These are phyloP conservation scores for Kuraishia molischiana DNA, from an alignment of 805 yeast genomes.

Conservation along the genomic window DNA sequence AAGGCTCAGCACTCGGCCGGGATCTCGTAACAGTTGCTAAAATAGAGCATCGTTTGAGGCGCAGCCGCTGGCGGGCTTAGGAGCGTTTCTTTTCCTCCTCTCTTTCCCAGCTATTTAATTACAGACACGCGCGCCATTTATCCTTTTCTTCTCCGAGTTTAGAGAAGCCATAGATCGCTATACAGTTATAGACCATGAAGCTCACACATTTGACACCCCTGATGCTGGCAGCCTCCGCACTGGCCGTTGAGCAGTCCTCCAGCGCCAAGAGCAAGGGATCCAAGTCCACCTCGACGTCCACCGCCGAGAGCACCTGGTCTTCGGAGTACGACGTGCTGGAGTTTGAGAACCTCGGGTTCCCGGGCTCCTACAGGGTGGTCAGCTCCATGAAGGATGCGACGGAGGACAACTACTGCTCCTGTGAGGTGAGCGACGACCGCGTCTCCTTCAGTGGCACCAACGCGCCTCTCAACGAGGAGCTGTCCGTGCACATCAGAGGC, in stretches of 20 bases:
- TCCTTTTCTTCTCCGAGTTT: too few relatives aligned
- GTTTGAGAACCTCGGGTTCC: slow-evolving; percentile 45
- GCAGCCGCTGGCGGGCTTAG: too few relatives aligned
- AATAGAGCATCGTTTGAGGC: too few relatives aligned
- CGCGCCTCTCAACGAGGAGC: slow-evolving; percentile 58
- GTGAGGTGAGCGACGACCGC: slow-evolving; percentile 24
- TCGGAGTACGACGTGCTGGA: slow-evolving; percentile 30
- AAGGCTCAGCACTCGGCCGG: too few relatives aligned
- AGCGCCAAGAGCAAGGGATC: background rate
- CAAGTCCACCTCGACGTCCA: background rate
- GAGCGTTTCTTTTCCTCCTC: too few relatives aligned
- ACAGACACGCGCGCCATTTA: too few relatives aligned
- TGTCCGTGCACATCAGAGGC: slow-evolving; percentile 74
- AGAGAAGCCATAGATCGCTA: too few relatives aligned
- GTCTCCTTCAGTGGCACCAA: slow-evolving; percentile 44
- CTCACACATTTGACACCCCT: background rate
- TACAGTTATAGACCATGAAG: too few relatives aligned
- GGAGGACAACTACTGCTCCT: slow-evolving; percentile 32
- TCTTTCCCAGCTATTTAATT: too few relatives aligned
- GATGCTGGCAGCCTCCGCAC: background rate
- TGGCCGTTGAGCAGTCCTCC: too few relatives aligned
- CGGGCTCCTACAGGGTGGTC: slow-evolving; percentile 43
- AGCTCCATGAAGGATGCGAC: slow-evolving; percentile 28
- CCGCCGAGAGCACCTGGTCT: background rate
- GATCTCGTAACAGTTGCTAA: too few relatives aligned